phyloP scores from a whole-genome alignment of 306 rosid species.

The Trifolium subterraneum region DNA sequence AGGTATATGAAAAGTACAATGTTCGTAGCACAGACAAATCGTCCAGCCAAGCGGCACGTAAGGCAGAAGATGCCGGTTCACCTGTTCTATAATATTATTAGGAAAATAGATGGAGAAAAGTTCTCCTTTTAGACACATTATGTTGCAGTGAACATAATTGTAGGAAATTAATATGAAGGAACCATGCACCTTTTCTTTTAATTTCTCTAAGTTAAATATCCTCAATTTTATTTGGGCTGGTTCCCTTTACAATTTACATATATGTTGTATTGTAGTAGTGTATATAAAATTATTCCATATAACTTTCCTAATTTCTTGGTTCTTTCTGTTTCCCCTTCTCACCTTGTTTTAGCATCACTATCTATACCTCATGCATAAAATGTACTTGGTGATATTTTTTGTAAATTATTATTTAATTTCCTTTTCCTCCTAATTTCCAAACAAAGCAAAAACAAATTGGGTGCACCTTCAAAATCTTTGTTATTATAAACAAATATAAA shows the following conservation, averaged over 20 bases:
- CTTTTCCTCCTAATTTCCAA: too few species aligned
- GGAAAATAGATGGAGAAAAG: constrained; percentile 52
- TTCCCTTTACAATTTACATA: constrained; percentile 62
- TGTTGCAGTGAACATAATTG: constrained; percentile 51
- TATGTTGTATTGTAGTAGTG: constrained; percentile 79
- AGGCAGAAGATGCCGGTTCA: constrained; percentile 64
- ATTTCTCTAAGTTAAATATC: constrained; percentile 38
- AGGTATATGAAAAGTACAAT: constrained; percentile 83
- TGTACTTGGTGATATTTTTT: background rate
- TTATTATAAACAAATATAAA: too few species aligned
- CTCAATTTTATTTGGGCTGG: constrained; percentile 62
- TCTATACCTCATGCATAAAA: background rate
- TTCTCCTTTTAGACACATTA: constrained; percentile 57
- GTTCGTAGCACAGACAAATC: constrained; percentile 79
- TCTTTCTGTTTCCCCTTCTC: background rate
- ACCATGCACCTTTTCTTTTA: constrained; percentile 42
- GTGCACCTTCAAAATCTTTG: too few species aligned
- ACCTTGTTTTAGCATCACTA: background rate
- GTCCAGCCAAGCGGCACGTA: constrained; percentile 59
- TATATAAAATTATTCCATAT: constrained; percentile 68
- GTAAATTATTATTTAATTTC: background rate
- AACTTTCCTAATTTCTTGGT: constrained; percentile 38
- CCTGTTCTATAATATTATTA: constrained; percentile 60
- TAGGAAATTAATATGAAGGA: constrained; percentile 51
- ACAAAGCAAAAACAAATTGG: too few species aligned